Conservation (phyloP, 2,329 filamentous ascomycete genomes). For the Incumbomyces delicatus region DNA sequence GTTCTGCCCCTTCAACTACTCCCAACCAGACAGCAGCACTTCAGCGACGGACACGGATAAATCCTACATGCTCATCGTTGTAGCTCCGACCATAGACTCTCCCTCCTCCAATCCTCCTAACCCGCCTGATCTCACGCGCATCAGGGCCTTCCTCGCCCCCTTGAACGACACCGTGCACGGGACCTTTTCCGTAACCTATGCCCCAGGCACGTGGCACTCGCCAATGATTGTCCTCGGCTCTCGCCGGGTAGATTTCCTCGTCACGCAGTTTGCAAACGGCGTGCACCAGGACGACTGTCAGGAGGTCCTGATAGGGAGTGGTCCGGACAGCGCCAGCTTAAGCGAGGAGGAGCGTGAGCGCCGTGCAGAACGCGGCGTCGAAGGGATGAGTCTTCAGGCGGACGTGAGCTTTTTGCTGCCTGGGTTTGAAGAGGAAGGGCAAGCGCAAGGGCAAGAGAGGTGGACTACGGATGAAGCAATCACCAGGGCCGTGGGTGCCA, state of each 20-base stretch:
- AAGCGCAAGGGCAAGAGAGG: not conserved
- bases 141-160: slow-evolving; percentile 70
- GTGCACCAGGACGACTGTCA: slow-evolving; percentile 79
- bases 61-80: slow-evolving; percentile 66
- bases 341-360: not conserved
- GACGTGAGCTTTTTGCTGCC: slow-evolving; percentile 2
- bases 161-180: not conserved
- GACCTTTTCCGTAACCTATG: slow-evolving; percentile 79
- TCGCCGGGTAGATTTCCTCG: slow-evolving; percentile 69
- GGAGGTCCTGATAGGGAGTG: slow-evolving; percentile 50
- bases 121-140: slow-evolving; percentile 59
- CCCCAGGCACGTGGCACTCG: slow-evolving; percentile 86
- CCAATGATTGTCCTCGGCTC: slow-evolving; percentile 82
- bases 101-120: slow-evolving; percentile 31
- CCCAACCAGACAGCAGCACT: slow-evolving; percentile 20
- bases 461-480: not conserved
- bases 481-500: not conserved
- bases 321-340: slow-evolving; percentile 15
- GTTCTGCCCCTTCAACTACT: slow-evolving; percentile 65
- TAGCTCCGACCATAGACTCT: slow-evolving; percentile 59
- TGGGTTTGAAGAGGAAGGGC: not conserved
- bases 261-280: slow-evolving; percentile 81
- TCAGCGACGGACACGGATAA: slow-evolving; percentile 15
- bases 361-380: not conserved
- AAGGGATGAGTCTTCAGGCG: not conserved